phyloP scores from a whole-genome alignment of 345 rosid species.

The Eucalyptus fibrosa region DNA sequence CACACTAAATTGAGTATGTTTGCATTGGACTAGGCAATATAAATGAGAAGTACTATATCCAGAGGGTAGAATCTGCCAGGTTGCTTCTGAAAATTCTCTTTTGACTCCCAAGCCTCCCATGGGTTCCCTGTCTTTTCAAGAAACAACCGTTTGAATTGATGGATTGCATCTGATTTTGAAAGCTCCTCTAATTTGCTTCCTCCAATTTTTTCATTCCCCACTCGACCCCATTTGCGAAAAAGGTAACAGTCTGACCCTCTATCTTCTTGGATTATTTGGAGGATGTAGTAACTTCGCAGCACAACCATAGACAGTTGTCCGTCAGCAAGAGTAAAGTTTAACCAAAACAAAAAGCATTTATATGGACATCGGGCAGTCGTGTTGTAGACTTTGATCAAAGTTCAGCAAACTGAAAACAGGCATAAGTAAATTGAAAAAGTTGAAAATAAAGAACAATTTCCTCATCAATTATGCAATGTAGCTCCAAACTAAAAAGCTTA shows the following conservation, averaged over 20 bases:
- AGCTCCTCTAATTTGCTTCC: slow-evolving; percentile 62
- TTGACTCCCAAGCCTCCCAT: slow-evolving; percentile 91
- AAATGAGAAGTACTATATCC: slow-evolving; percentile 55
- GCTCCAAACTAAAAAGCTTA: neutral
- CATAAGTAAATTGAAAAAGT: neutral
- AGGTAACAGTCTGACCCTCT: slow-evolving; percentile 63
- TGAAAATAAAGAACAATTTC: neutral
- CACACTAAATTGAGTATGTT: neutral
- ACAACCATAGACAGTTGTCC: neutral
- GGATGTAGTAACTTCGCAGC: slow-evolving; percentile 61
- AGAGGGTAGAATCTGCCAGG: slow-evolving; percentile 85
- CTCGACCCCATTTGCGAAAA: slow-evolving; percentile 96
- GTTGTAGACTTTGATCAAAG: neutral
- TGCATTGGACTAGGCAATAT: neutral
- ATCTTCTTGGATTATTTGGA: slow-evolving; percentile 92
- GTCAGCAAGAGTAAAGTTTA: neutral
- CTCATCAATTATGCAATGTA: neutral
- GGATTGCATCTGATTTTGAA: slow-evolving; percentile 64
- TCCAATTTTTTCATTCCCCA: slow-evolving; percentile 84
- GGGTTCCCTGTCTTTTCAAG: slow-evolving; percentile 86
- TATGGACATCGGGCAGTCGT: neutral
- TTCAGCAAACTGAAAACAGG: neutral
- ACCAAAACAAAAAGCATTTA: neutral
- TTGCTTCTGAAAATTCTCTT: slow-evolving; percentile 61
- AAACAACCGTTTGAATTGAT: slow-evolving; percentile 7